These are phyloP conservation scores for Dovyalis caffra DNA, from an alignment of 345 rosid genomes.

Conservation along the genomic window DNA sequence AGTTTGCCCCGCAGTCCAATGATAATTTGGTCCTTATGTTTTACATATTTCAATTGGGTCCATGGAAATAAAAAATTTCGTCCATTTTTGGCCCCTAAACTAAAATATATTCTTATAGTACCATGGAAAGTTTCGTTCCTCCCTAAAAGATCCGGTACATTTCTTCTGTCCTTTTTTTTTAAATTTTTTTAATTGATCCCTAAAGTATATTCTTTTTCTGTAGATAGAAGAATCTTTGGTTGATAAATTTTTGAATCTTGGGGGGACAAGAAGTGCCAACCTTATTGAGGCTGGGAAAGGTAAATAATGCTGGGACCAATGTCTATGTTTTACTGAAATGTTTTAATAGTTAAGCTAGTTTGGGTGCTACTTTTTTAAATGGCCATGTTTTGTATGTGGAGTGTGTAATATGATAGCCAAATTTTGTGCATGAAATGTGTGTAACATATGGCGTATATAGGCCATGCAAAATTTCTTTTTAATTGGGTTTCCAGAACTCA, in stretches of 20 bases:
- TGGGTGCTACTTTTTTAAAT: neutral
- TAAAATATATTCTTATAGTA: too few species aligned
- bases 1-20: too few species aligned
- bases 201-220: conserved; percentile 6
- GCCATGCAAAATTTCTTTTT: neutral
- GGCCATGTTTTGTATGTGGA: neutral
- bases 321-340: neutral
- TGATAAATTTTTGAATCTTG: conserved; percentile 52
- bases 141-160: too few species aligned
- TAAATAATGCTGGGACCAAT: conserved; percentile 24
- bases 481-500: neutral
- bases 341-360: conserved; percentile 6
- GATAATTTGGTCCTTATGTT: too few species aligned
- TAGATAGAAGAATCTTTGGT: conserved; percentile 48
- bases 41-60: too few species aligned
- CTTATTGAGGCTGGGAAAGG: conserved; percentile 66
- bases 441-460: neutral
- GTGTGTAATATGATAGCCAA: neutral
- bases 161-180: too few species aligned
- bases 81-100: too few species aligned
- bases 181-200: too few species aligned
- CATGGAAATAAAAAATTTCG: too few species aligned
- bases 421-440: too few species aligned
- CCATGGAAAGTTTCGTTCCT: too few species aligned
- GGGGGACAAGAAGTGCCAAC: conserved; percentile 52